Conservation (phyloP, 2,329 filamentous ascomycete genomes). For the Teratosphaeria zuluensis region DNA sequence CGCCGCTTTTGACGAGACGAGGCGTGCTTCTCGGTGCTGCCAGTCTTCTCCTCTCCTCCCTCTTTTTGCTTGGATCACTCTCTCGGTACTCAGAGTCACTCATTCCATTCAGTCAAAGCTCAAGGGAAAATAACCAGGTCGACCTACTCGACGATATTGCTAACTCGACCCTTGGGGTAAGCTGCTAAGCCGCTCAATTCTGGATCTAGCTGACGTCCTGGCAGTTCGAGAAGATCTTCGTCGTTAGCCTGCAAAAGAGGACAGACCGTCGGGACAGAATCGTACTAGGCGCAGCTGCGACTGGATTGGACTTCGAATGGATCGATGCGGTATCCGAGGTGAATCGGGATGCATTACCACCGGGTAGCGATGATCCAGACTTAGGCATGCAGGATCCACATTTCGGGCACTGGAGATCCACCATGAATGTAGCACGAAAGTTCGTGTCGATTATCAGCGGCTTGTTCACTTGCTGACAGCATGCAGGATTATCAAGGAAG, state of each 20-base stretch:
- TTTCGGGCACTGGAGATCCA: slow-evolving; percentile 16
- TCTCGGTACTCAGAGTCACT: not conserved
- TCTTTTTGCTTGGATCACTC: not conserved
- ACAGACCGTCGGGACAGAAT: slow-evolving; percentile 45
- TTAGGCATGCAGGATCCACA: slow-evolving; percentile 19
- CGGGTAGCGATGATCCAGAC: slow-evolving; percentile 12
- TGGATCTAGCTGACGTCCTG: not conserved
- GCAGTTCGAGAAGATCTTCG: slow-evolving; percentile 44
- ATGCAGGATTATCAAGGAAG: slow-evolving; percentile 26
- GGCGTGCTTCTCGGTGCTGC: not conserved
- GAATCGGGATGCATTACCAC: slow-evolving; percentile 23
- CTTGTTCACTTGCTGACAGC: slow-evolving; percentile 15
- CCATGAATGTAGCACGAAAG: slow-evolving; percentile 17
- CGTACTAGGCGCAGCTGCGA: slow-evolving; percentile 38
- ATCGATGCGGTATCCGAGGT: slow-evolving; percentile 36
- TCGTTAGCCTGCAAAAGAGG: slow-evolving; percentile 42
- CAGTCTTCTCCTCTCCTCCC: not conserved
- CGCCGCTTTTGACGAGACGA: not conserved
- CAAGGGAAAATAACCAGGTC: not conserved
- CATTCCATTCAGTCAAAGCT: not conserved
- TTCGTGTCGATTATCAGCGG: slow-evolving; percentile 3
- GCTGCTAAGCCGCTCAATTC: not conserved
- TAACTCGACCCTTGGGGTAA: not conserved
- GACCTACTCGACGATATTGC: not conserved
- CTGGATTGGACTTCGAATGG: slow-evolving; percentile 37